Conservation (phyloP, 352 stramenopile genomes). For the Pythium vanterpoolii region DNA sequence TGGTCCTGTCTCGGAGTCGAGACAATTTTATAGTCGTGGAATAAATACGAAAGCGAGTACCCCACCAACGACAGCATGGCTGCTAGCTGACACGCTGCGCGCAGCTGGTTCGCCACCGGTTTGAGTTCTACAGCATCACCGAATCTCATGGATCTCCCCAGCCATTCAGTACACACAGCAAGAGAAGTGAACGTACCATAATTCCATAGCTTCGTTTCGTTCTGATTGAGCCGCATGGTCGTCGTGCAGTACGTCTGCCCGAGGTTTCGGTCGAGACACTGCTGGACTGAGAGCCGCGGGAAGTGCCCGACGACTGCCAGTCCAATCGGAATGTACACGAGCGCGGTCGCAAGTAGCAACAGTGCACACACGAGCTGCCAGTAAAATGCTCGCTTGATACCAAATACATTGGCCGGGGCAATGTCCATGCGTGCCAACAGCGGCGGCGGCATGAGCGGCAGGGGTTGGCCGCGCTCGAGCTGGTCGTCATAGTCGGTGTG, state of each 20-base stretch:
- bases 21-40: constrained; percentile 31
- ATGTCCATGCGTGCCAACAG: constrained; percentile 5
- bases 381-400: constrained; percentile 28
- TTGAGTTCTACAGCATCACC: constrained; percentile 18
- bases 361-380: constrained; percentile 27
- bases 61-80: constrained; percentile 53
- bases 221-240: constrained; percentile 20
- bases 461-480: constrained; percentile 5
- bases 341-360: constrained; percentile 21
- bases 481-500: constrained; percentile 6
- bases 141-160: neutral
- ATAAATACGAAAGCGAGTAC: constrained; percentile 54
- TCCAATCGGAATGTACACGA: constrained; percentile 32
- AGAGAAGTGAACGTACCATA: constrained; percentile 23
- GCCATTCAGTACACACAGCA: too few relatives aligned
- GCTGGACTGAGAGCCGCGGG: constrained; percentile 21
- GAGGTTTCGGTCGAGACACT: constrained; percentile 26
- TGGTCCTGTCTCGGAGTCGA: neutral
- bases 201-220: constrained; percentile 30
- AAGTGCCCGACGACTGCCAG: constrained; percentile 23
- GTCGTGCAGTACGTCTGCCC: constrained; percentile 24
- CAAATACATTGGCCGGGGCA: constrained; percentile 17
- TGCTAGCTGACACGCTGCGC: constrained; percentile 39
- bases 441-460: neutral
- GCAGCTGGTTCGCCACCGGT: constrained; percentile 43